These are phyloP conservation scores for Scheffersomyces amazonensis DNA, from an alignment of 805 yeast genomes.

Conservation along the genomic window DNA sequence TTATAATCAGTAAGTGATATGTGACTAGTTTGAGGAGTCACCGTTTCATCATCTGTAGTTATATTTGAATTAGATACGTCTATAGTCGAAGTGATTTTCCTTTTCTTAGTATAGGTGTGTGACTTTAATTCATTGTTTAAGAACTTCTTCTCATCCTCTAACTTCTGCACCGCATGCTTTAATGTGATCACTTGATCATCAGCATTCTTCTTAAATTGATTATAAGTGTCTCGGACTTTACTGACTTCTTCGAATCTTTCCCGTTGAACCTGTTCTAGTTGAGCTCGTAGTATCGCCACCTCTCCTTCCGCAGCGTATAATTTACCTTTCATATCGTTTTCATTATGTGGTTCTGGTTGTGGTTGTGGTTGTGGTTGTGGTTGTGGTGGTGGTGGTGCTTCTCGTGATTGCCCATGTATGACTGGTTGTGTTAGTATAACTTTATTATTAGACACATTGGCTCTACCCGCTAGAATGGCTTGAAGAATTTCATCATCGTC, in stretches of 20 bases:
- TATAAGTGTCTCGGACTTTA: slow-evolving; percentile 16
- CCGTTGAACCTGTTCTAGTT: slow-evolving; percentile 46
- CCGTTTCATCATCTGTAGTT: too few relatives aligned
- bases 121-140: slow-evolving; percentile 35
- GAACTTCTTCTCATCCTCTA: slow-evolving; percentile 44
- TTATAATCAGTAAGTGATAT: too few relatives aligned
- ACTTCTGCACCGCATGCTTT: slow-evolving; percentile 28
- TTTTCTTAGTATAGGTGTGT: slow-evolving; percentile 18
- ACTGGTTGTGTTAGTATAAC: slow-evolving; percentile 9
- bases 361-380: slow-evolving; percentile 3
- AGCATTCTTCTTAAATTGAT: slow-evolving; percentile 13
- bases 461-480: slow-evolving; percentile 39
- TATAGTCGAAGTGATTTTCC: slow-evolving; percentile 7
- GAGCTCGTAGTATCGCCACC: slow-evolving; percentile 71
- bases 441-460: slow-evolving; percentile 9
- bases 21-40: too few relatives aligned
- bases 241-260: slow-evolving; percentile 37
- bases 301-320: slow-evolving; percentile 72
- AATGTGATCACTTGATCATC: slow-evolving; percentile 30
- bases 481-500: slow-evolving; percentile 45
- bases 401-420: not conserved
- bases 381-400: too few relatives aligned
- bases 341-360: slow-evolving; percentile 1
- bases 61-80: too few relatives aligned
- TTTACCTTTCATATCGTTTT: slow-evolving; percentile 18